Evolutionary conservation across 495 filamentous ascomycete genomes (phyloP).

Genomic region (Xylaria scruposa): DNA sequence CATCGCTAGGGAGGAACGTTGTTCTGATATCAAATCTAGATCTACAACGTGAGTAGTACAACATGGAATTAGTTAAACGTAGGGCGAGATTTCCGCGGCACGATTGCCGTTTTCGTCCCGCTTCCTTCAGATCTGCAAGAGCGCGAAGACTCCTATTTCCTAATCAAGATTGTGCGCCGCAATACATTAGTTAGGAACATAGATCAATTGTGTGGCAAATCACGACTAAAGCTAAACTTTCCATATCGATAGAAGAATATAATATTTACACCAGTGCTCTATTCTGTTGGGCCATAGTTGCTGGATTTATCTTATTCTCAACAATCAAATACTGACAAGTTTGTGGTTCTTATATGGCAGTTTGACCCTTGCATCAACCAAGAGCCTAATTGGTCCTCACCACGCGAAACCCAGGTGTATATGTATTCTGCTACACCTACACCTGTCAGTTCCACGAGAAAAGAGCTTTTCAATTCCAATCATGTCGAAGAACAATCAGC

Average conservation of each 20-base stretch:
- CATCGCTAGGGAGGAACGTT: no score
- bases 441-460: neutral
- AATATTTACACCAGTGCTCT: neutral
- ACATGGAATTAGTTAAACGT: neutral
- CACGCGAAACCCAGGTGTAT: neutral
- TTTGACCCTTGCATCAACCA: no score
- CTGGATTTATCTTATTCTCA: neutral
- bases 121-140: neutral
- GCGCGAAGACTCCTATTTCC: no score
- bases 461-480: neutral
- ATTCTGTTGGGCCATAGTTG: neutral
- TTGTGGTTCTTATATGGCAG: no score
- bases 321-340: neutral
- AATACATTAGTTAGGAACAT: neutral
- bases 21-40: neutral
- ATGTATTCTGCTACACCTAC: neutral
- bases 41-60: neutral
- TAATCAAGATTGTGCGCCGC: neutral
- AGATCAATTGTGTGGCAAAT: neutral
- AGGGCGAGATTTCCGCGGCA: neutral
- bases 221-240: neutral
- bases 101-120: neutral
- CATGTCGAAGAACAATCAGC: neutral
- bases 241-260: neutral
- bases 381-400: neutral